Percentiles rank a stretch among this genome's conserved stretches.
Conservation (phyloP, 768 basidiomycete genomes). For the Chalciporus sphaerocephalus region DNA sequence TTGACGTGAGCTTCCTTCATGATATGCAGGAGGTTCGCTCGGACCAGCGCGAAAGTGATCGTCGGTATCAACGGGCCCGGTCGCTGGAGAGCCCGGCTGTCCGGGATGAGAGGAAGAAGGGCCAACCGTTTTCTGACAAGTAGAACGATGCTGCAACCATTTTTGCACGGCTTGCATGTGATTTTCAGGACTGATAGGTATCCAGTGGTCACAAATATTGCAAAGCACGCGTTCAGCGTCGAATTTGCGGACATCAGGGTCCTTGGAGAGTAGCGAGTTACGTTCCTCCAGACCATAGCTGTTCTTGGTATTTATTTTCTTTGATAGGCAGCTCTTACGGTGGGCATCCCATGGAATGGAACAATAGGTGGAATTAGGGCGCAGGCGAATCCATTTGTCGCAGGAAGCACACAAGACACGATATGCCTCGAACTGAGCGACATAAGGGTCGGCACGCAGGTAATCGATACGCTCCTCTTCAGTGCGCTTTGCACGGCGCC, state of each 20-base stretch:
- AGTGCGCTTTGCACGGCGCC: conserved; percentile 69
- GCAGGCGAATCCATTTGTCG: conserved; percentile 82
- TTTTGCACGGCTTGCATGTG: conserved; percentile 56
- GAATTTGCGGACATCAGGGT: conserved; percentile 70
- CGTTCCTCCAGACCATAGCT: conserved; percentile 58
- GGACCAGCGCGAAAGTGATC: conserved; percentile 33
- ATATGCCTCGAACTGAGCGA: conserved; percentile 77
- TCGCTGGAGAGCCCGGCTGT: conserved; percentile 23
- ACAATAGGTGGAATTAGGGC: conserved; percentile 83
- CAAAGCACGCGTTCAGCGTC: conserved; percentile 71
- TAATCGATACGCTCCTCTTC: conserved; percentile 77
- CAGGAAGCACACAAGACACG: conserved; percentile 75
- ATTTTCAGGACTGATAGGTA: conserved; percentile 57
- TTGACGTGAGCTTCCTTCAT: conserved; percentile 25
- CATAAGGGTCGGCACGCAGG: conserved; percentile 64
- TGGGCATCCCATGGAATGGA: conserved; percentile 89
- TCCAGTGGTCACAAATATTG: conserved; percentile 63
- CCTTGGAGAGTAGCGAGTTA: conserved; percentile 53
- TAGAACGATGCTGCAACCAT: conserved; percentile 60
- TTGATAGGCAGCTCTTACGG: conserved; percentile 75
- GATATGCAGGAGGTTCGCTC: conserved; percentile 10
- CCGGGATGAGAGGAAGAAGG: conserved; percentile 5
- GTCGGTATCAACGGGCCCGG: conserved; percentile 13
- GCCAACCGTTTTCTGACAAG: conserved; percentile 42
- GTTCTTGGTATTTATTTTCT: conserved; percentile 58